phyloP scores from a whole-genome alignment of 2,329 filamentous ascomycete species.

The Pseudogymnoascus sp. region DNA sequence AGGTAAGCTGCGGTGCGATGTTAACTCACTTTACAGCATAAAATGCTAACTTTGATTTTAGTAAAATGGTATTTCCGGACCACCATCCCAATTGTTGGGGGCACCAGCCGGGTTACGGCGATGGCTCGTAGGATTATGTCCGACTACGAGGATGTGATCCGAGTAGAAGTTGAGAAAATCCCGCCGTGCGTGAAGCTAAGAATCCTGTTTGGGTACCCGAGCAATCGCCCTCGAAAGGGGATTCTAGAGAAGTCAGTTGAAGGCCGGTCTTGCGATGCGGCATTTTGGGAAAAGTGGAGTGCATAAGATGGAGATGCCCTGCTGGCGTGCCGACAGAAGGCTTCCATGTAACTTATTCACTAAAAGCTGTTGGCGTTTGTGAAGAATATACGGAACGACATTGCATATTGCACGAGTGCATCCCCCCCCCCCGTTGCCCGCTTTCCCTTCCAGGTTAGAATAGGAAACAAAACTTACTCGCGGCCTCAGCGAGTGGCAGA shows the following conservation, averaged over 20 bases:
- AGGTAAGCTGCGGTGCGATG: neutral
- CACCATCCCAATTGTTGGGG: neutral
- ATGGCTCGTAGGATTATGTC: neutral
- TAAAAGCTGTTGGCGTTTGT: no score
- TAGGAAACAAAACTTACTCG: no score
- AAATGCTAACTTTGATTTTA: neutral
- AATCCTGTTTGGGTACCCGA: neutral
- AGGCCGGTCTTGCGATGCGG: neutral
- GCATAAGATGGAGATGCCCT: neutral
- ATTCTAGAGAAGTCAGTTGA: neutral
- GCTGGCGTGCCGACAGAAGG: neutral
- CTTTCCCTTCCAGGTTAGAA: no score
- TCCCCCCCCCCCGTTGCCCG: no score
- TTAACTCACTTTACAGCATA: neutral
- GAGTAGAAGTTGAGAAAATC: neutral
- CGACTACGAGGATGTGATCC: neutral
- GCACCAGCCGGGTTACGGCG: neutral
- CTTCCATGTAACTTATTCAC: neutral
- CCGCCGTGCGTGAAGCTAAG: neutral
- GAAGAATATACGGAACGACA: no score
- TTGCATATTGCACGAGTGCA: no score
- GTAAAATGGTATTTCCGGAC: neutral
- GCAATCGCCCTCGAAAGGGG: neutral
- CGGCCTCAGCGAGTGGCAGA: no score
- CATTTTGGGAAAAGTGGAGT: neutral